Evolutionary conservation across 2,329 filamentous ascomycete species (phyloP), one percentile per base, ranked within the genome.

Genomic region (Elsinoe arachidis): DNA sequence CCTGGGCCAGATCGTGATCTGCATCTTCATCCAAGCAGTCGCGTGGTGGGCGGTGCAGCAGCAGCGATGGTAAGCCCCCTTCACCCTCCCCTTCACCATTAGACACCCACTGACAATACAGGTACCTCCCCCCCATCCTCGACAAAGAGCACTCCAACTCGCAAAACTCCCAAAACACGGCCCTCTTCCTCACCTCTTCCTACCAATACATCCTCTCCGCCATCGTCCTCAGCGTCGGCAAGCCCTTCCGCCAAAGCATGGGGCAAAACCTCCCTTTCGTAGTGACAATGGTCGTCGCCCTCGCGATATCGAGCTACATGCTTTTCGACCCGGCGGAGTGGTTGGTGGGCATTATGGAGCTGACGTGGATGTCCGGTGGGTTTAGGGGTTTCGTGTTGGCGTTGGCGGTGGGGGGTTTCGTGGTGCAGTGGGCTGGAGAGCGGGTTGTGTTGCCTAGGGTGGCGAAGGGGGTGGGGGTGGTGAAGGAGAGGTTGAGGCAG

Each of bases 171-270:
- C 88, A 97, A 66, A 97, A 99, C 66, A 96, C 92, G 0, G 84
- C 87, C 0, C 76, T 99, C 1, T 99, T 99, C 75, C 74, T 97
- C 30, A 78, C 91, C 4, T 95, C 88, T 1, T 96, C 90, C 70
- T 97, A 91, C 67, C 91, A 97, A 69, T 99, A 99, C 70, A 95
- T 95, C 37, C 78, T 96, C 19, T 88, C 90, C 0, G 93, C 89
- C 3, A 80, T 97, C 38, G 87, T 97, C 1, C 78, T 99, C 30
- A 95, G 87, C 64, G 89, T 93, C n/a, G 95, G 93, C 1, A 84
- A 82, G 34, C 93, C 93, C 0, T 99, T 96, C 74, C 80, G 93
- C 56, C 87, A 93, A 65, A 81, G 82, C 14, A 89, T 90, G 76
- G 76, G 76, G 15, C 80, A 86, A 59, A 99, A 99, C 68, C 82